phyloP scores from a whole-genome alignment of 202 grass and related monocot genomes.

The Zoysia matrella region DNA sequence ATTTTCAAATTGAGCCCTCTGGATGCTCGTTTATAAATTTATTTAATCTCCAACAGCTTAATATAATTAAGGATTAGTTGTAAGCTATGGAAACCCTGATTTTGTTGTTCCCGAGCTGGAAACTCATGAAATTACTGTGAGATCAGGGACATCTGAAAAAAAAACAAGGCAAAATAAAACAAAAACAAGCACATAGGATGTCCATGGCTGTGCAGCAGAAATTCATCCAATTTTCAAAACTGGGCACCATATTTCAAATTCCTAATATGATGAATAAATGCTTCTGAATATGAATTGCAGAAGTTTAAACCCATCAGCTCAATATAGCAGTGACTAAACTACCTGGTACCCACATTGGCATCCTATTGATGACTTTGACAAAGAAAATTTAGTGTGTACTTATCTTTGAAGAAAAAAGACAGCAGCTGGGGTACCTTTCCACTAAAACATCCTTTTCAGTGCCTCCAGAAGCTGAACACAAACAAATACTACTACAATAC shows the following conservation, averaged over 20 bases:
- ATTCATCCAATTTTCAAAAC: background rate
- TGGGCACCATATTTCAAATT: background rate
- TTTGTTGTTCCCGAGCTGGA: background rate
- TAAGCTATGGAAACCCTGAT: background rate
- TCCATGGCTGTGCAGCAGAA: too few species aligned
- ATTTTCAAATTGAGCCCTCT: background rate
- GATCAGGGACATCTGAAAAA: background rate
- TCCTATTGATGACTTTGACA: too few species aligned
- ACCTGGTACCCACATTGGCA: background rate
- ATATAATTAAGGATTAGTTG: background rate
- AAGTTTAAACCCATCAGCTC: background rate
- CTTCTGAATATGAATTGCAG: background rate
- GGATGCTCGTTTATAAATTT: background rate
- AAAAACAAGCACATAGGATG: background rate
- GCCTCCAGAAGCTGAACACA: conserved; percentile 38
- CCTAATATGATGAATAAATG: background rate
- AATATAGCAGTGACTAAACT: background rate
- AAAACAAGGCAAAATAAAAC: too few species aligned
- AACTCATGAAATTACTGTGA: background rate
- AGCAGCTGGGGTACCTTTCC: conserved; percentile 14
- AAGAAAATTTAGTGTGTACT: background rate
- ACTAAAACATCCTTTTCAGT: conserved; percentile 41
- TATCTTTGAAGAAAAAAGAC: background rate
- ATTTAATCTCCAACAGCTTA: background rate
- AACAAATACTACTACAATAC: background rate